Percentiles rank a stretch among this genome's conserved stretches.
These are phyloP conservation scores for Sporothrix inflata DNA, from an alignment of 2,329 filamentous ascomycete species.

Conservation along the genomic window DNA sequence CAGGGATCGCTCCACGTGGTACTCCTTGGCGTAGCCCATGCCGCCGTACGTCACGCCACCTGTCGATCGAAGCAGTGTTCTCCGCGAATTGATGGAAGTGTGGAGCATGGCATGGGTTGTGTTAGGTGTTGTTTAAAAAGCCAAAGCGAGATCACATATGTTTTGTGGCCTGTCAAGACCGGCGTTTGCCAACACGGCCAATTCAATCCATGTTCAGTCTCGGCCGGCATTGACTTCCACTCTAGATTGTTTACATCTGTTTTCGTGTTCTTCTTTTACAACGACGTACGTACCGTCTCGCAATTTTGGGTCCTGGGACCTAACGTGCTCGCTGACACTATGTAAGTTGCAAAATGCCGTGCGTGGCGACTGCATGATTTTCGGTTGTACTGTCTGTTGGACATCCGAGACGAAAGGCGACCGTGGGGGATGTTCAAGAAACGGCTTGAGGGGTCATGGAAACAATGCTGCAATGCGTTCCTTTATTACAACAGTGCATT, in stretches of 20 bases:
- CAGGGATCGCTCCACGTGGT: slow-evolving; percentile 67
- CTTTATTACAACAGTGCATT: no score
- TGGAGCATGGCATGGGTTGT: slow-evolving; percentile 36
- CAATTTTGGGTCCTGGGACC: no score
- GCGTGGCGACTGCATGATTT: background rate
- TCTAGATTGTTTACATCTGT: no score
- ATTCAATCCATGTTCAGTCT: no score
- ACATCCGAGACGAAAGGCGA: background rate
- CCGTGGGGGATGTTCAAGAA: background rate
- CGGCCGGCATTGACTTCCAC: no score
- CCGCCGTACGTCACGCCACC: slow-evolving; percentile 63
- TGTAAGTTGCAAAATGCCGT: background rate
- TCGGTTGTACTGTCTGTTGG: background rate
- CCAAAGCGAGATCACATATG: no score
- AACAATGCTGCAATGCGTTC: no score
- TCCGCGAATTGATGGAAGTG: no score
- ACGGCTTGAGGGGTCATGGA: background rate
- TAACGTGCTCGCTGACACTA: background rate
- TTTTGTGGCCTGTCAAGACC: no score
- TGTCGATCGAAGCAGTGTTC: slow-evolving; percentile 47
- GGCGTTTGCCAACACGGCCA: no score
- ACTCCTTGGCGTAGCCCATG: slow-evolving; percentile 68
- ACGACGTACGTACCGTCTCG: no score
- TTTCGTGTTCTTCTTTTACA: no score
- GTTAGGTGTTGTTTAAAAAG: background rate